phyloP scores from a whole-genome alignment of 495 filamentous ascomycete species.

The Penicillium argentinense region DNA sequence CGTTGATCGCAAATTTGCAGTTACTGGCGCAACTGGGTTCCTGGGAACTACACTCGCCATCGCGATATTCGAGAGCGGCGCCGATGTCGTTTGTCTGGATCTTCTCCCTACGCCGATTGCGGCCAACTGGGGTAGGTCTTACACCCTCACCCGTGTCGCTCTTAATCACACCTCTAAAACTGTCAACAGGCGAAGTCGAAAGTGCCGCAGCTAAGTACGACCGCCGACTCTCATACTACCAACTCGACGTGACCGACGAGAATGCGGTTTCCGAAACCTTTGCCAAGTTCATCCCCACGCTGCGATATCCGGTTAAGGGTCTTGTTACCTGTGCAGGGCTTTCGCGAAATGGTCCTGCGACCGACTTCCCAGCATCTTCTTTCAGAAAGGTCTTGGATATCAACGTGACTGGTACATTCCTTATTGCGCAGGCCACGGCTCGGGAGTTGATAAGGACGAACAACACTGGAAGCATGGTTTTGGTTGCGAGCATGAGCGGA shows the following conservation, averaged over 20 bases:
- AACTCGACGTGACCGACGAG: conserved; percentile 56
- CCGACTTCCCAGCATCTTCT: conserved; percentile 60
- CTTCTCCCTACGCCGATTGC: conserved; percentile 42
- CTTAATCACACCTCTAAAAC: neutral
- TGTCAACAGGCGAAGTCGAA: conserved; percentile 53
- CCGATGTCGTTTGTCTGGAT: conserved; percentile 60
- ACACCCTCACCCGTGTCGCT: neutral
- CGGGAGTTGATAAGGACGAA: conserved; percentile 55
- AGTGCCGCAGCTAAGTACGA: conserved; percentile 21
- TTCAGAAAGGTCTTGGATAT: conserved; percentile 59
- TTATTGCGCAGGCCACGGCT: conserved; percentile 65
- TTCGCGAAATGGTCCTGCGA: conserved; percentile 54
- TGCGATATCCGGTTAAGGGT: conserved; percentile 62
- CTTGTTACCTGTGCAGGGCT: conserved; percentile 79
- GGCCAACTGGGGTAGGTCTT: conserved; percentile 7
- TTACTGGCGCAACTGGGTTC: conserved; percentile 65
- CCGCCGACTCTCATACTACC: conserved; percentile 47
- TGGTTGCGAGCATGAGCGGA: conserved; percentile 75
- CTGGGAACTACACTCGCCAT: conserved; percentile 55
- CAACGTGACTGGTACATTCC: conserved; percentile 66
- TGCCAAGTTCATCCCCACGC: conserved; percentile 44
- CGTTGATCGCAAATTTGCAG: neutral
- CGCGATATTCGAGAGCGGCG: conserved; percentile 66
- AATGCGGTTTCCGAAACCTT: conserved; percentile 53
- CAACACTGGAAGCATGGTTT: conserved; percentile 55